Percentiles rank a stretch among this genome's conserved stretches.
phyloP scores from a whole-genome alignment of 1,284 basidiomycete species.

The Cutaneotrichosporon sp. region DNA sequence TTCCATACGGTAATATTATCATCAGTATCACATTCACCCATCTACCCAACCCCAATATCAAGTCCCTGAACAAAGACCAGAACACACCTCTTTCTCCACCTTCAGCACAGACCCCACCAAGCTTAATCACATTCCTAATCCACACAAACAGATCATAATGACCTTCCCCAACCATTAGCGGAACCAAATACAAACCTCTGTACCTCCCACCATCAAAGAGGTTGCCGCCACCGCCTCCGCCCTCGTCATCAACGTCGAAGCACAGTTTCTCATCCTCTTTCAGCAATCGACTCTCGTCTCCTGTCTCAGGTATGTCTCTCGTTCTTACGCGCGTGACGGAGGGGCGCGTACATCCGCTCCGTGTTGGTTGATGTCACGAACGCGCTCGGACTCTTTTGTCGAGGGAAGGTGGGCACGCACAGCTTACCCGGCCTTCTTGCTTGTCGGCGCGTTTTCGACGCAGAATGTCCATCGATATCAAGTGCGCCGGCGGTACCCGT shows the following conservation, averaged over 20 bases:
- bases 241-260: background rate
- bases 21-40: too few species aligned
- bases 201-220: background rate
- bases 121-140: background rate
- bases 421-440: background rate
- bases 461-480: too few species aligned
- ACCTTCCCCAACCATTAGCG: background rate
- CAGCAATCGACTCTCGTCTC: background rate
- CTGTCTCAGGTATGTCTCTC: background rate
- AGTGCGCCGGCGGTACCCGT: too few species aligned
- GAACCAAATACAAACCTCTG: background rate
- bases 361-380: background rate
- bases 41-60: too few species aligned
- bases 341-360: too few species aligned
- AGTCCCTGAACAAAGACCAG: background rate
- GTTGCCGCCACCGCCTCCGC: background rate
- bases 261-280: conserved; percentile 2
- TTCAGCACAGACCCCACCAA: too few species aligned
- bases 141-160: background rate
- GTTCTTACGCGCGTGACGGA: background rate
- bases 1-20: too few species aligned
- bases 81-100: too few species aligned
- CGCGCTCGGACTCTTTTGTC: background rate
- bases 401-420: background rate
- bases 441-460: background rate